Base-by-base conservation (phyloP, 371 early-diverging fungal species). In the Smittium mucronatum region DNA sequence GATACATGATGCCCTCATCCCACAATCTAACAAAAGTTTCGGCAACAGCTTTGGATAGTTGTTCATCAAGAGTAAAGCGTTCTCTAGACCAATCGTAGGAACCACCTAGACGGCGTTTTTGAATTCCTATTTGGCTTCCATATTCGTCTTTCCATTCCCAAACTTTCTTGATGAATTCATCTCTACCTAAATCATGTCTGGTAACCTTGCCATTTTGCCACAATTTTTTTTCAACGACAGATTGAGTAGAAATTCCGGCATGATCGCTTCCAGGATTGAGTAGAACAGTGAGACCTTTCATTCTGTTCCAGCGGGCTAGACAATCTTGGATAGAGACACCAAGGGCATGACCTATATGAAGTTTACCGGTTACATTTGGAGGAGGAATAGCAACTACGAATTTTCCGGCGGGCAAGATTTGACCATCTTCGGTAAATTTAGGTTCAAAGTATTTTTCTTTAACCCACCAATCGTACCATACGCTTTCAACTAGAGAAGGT, bases 181-280 rank as follows among this genome's bases (percentile, higher is more conserved):
- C 97, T 71, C 99, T 89, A 29, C 97, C 97, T n/a, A 95, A 75
- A 71, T 92, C 92, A 74, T 99, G 95, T 57, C 98, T 87, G 2
- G 95, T 93, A 67, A 84, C 75, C 65, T 88, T 84, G 66, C 83
- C 75, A 69, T 94, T 88, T 78, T 87, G 89, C 87, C 87, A 89
- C 67, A 99, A 73, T 74, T 87, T 87, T 85, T 98, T 97, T 76
- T 99, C 99, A 17, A 99, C 99, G 31, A 99, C 98, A 31, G 93
- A 84, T 79, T 99, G 99, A 35, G 97, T 94, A 29, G 99, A 93
- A 76, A 99, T 99, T 78, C 99, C 99, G 21, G 99, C 99, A 77
- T 99, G 99, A 80, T 99, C 99, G 64, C 89, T 89, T 68, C 99
- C 99, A n/a, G 98, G 97, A 69, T 95, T 87, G 81, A 89, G 99